These are phyloP conservation scores for Venturia oleaginea DNA, from an alignment of 2,329 filamentous ascomycete genomes.

Conservation along the genomic window DNA sequence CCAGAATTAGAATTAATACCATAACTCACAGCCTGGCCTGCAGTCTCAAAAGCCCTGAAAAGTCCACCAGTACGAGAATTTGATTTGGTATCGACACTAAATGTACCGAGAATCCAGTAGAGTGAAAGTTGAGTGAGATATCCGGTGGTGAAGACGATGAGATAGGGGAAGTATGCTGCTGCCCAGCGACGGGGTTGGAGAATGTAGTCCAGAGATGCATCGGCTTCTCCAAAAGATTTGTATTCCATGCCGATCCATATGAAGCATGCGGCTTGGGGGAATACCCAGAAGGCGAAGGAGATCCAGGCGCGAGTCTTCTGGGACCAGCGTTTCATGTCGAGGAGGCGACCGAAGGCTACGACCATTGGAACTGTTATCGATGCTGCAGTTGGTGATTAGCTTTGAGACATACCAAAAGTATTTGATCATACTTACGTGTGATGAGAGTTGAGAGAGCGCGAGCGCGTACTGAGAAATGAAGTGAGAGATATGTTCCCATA, in stretches of 20 bases:
- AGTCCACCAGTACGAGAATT: not conserved
- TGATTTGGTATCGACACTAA: not conserved
- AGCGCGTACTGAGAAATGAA: conserved; percentile 63
- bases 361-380: not conserved
- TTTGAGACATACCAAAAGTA: not conserved
- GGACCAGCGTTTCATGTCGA: not conserved
- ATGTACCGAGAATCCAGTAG: not conserved
- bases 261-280: not conserved
- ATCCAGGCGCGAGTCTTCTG: conserved; percentile 1
- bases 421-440: not conserved
- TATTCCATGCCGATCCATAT: not conserved
- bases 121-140: not conserved
- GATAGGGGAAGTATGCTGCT: not conserved
- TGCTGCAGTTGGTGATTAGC: not conserved
- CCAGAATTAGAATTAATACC: not conserved
- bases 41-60: not conserved
- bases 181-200: not conserved
- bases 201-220: not conserved
- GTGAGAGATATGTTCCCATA: conserved; percentile 46
- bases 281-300: not conserved
- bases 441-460: conserved; percentile 42
- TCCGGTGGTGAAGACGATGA: not conserved
- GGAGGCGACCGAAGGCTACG: not conserved
- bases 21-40: not conserved
- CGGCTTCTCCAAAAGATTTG: not conserved